These are phyloP conservation scores for Cinchona pubescens DNA, from an alignment of 257 asterid genomes.

Conservation along the genomic window DNA sequence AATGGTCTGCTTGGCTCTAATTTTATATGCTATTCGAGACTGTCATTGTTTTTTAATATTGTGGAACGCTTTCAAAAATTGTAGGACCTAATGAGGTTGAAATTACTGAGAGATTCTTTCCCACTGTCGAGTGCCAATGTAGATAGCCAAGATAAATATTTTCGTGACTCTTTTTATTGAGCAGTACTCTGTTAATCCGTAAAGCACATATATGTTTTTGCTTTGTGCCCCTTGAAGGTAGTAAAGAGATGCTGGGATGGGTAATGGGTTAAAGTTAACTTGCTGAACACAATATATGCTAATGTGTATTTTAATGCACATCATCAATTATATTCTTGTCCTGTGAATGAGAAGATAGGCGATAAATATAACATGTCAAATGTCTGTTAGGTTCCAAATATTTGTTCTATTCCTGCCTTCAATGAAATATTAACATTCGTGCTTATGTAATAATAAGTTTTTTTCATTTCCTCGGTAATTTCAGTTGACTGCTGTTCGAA, in stretches of 20 bases:
- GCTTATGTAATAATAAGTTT: neutral
- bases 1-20: neutral
- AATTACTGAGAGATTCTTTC: neutral
- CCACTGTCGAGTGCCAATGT: neutral
- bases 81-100: neutral
- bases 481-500: constrained; percentile 66
- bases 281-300: neutral
- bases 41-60: neutral
- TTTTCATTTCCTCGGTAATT: constrained; percentile 11
- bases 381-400: neutral
- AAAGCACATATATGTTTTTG: neutral
- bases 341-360: neutral
- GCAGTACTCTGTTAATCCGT: neutral
- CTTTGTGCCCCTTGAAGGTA: neutral
- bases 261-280: neutral
- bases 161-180: too few relatives aligned
- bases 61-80: neutral
- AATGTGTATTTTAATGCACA: neutral
- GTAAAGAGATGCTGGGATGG: neutral
- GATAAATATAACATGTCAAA: neutral
- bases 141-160: neutral
- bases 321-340: neutral
- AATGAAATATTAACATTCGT: neutral
- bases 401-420: neutral
- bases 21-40: neutral